Evolutionary conservation across 176 grass and related monocot genomes (phyloP).

Genomic region (Aegilops longissima): DNA sequence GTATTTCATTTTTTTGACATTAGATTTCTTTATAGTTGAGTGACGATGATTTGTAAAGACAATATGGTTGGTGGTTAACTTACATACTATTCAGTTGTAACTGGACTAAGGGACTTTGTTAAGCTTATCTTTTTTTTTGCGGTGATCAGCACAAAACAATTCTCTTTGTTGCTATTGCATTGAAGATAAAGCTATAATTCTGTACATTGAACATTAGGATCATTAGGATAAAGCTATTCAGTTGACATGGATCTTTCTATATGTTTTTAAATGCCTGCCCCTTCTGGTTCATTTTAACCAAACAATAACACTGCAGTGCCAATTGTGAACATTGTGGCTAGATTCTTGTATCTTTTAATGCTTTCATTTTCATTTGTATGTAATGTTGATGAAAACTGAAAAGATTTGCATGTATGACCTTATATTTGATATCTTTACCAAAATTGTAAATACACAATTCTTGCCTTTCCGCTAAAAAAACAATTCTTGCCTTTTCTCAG

Average conservation of each 20-base stretch:
- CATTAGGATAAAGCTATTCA: too few relatives aligned
- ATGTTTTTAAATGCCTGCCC: conserved; percentile 13
- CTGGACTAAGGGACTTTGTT: not conserved
- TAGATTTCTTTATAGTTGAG: not conserved
- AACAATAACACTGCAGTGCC: not conserved
- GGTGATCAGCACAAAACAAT: not conserved
- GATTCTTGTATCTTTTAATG: not conserved
- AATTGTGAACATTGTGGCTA: not conserved
- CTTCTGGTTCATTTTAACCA: not conserved
- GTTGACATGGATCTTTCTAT: not conserved
- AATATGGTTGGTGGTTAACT: not conserved
- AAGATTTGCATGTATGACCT: not conserved
- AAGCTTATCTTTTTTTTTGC: not conserved
- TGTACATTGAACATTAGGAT: not conserved
- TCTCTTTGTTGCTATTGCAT: not conserved
- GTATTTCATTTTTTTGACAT: not conserved
- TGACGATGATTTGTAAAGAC: too few relatives aligned
- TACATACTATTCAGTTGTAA: not conserved
- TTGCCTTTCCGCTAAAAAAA: not conserved
- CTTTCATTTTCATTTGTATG: not conserved
- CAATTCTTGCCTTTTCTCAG: conserved; percentile 32
- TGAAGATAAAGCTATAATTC: not conserved
- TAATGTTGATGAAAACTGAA: not conserved
- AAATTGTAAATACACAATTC: not conserved
- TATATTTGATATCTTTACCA: not conserved